A percentile compares a stretch with the other conserved stretches of the same genome.
Conservation (phyloP, 768 basidiomycete species). For the Russula sp. region DNA sequence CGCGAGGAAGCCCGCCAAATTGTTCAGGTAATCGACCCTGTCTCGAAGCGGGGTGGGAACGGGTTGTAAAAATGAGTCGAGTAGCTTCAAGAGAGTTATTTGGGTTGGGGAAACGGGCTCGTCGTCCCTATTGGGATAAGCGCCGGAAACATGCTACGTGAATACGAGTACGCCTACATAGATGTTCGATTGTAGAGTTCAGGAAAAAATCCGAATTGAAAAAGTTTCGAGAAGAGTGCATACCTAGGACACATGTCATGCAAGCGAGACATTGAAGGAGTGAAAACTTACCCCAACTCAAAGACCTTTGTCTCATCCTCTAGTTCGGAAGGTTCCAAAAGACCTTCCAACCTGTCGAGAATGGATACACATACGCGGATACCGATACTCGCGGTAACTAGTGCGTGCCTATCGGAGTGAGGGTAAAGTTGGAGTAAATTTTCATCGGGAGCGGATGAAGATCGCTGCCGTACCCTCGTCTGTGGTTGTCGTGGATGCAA, state of each 20-base stretch:
- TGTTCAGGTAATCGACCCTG: not conserved
- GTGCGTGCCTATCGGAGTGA: conserved; percentile 36
- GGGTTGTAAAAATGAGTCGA: conserved; percentile 77
- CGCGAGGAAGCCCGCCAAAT: conserved; percentile 8
- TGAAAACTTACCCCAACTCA: conserved; percentile 52
- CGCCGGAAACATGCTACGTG: not conserved
- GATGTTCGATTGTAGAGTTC: conserved; percentile 18
- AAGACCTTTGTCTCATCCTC: conserved; percentile 63
- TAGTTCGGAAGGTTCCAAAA: conserved; percentile 61
- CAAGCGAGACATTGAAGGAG: conserved; percentile 6
- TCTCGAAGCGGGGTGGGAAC: conserved; percentile 13
- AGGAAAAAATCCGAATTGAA: conserved; percentile 18
- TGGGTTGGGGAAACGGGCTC: conserved; percentile 81
- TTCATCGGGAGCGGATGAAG: not conserved
- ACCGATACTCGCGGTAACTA: conserved; percentile 49
- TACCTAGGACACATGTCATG: conserved; percentile 13
- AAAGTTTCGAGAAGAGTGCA: conserved; percentile 17
- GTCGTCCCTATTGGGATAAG: conserved; percentile 38
- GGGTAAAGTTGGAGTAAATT: not conserved
- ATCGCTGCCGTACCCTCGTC: conserved; percentile 14
- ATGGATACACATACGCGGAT: conserved; percentile 59
- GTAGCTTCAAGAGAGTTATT: conserved; percentile 77
- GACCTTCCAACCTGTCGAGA: conserved; percentile 62
- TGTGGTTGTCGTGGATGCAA: conserved; percentile 10
- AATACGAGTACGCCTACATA: conserved; percentile 8